Conservation (phyloP, 371 early-diverging fungal genomes). For the Rozella allomycis region DNA sequence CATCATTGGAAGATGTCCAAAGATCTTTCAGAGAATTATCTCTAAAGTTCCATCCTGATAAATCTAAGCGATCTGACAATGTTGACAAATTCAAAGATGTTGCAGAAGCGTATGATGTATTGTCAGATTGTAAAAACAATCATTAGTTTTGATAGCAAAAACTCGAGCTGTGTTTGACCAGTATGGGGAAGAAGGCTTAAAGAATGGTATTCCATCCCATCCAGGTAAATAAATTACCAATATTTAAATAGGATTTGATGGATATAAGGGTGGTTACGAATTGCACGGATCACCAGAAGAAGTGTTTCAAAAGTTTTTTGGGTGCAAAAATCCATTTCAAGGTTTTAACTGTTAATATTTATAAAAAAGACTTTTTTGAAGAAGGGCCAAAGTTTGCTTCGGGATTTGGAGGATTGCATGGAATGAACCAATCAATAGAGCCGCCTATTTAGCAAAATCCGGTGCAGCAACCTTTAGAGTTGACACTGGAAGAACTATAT, state of each 20-base stretch:
- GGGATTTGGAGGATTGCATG: slow-evolving; percentile 24
- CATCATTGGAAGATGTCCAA: too few relatives aligned
- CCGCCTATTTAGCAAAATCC: slow-evolving; percentile 12
- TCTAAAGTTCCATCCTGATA: slow-evolving; percentile 38
- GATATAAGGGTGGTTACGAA: slow-evolving; percentile 14
- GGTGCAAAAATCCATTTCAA: slow-evolving; percentile 24
- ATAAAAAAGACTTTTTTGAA: background rate
- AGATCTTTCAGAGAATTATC: too few relatives aligned
- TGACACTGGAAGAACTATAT: slow-evolving; percentile 32
- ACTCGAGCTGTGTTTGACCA: slow-evolving; percentile 31
- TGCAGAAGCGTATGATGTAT: slow-evolving; percentile 31
- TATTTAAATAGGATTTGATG: slow-evolving; percentile 6
- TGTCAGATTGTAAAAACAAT: slow-evolving; percentile 15
- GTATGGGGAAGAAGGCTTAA: slow-evolving; percentile 21
- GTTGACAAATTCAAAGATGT: slow-evolving; percentile 17
- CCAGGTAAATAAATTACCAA: slow-evolving; percentile 5
- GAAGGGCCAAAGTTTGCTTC: slow-evolving; percentile 12
- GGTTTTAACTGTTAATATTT: slow-evolving; percentile 6
- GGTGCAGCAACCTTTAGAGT: slow-evolving; percentile 8
- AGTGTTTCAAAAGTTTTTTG: slow-evolving; percentile 21
- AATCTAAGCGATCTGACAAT: slow-evolving; percentile 12
- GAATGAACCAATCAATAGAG: slow-evolving; percentile 12
- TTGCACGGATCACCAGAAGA: slow-evolving; percentile 20
- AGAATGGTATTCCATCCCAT: slow-evolving; percentile 18
- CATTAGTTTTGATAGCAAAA: slow-evolving; percentile 8